Evolutionary conservation across 768 basidiomycete genomes (phyloP), one percentile per base, ranked within the genome.

Genomic region (Pisolithus sp.): DNA sequence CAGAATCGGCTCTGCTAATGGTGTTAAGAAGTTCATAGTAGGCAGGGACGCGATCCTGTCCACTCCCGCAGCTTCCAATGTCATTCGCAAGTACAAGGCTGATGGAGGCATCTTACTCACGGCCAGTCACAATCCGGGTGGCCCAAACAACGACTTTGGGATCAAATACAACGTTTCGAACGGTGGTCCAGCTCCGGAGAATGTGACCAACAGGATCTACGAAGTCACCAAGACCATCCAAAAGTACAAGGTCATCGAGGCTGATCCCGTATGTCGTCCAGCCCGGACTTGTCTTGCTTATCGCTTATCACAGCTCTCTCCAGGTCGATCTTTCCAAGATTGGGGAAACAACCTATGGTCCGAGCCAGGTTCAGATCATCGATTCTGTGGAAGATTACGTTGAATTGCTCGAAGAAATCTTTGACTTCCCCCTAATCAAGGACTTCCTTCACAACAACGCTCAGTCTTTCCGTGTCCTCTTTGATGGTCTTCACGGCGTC

Each of bases 101-200:
- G 82, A 90, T 60, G 96, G 96, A 42, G 96, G 96, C 57, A 99
- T 99, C 70, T 78, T 99, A 49, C 77, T 99, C 57, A 99, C 96
- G 5, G 96, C 96, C 17, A 88, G 85, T 54, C 96, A 99, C 77
- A 99, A 99, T 71, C 94, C 96, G 17, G 96, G 96, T 50, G 96
- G 96, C 21, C 96, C 96, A n/a, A 80, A 92, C 65, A 87, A 89
- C 62, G 96, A 99, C 71, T 99, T 98, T 68, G 96, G 96, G 45
- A 97, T 99, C 81, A 98, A 99, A 73, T 99, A 96, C 77, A 99
- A 99, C 70, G 88, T 93, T 45, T 85, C 86, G 37, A 99, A 99
- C 61, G 96, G 96, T 54, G 96, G 96, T 3, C 95, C 96, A 18
- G 96, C 96, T 20, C 93, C 96, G 0, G 96, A 99, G 73, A 83